A percentile compares a stretch with the other conserved stretches of the same genome.
phyloP scores from a whole-genome alignment of 768 basidiomycete genomes.

The Kwoniella sp. region DNA sequence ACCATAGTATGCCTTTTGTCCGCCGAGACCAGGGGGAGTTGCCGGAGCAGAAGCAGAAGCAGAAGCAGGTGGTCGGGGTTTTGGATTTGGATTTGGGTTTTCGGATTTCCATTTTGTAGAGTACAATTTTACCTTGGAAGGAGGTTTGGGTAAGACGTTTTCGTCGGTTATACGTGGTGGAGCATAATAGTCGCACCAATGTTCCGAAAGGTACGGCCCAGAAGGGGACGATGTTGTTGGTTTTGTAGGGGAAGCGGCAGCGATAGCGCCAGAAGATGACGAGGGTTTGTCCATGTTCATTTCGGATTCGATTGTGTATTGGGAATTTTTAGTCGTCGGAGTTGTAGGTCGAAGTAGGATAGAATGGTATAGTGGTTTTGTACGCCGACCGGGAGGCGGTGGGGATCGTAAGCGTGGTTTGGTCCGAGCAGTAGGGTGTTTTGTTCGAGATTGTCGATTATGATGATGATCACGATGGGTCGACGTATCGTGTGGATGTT shows the following conservation, averaged over 20 bases:
- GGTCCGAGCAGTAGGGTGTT: slow-evolving; percentile 1
- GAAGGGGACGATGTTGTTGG: not conserved
- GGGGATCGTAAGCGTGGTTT: slow-evolving; percentile 8
- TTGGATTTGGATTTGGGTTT: slow-evolving; percentile 38
- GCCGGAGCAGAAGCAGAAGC: no score
- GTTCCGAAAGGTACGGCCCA: slow-evolving; percentile 5
- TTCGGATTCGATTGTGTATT: no score
- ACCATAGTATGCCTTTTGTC: slow-evolving; percentile 38
- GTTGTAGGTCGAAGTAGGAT: not conserved
- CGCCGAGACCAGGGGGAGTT: not conserved
- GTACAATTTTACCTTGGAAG: slow-evolving; percentile 20
- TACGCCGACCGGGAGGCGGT: slow-evolving; percentile 7
- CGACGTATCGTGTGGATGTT: no score
- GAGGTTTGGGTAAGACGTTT: slow-evolving; percentile 30
- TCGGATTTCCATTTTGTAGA: slow-evolving; percentile 45
- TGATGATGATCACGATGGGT: not conserved
- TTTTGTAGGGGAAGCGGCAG: not conserved
- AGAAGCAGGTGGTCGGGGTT: no score
- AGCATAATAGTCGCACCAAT: slow-evolving; percentile 36
- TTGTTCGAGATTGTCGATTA: not conserved
- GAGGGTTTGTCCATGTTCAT: not conserved
- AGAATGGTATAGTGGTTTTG: slow-evolving; percentile 6
- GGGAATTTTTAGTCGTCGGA: no score
- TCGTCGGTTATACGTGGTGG: slow-evolving; percentile 11
- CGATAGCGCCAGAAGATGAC: not conserved